Conservation (phyloP, 2,329 filamentous ascomycete species). For the Neonectria ditissima region DNA sequence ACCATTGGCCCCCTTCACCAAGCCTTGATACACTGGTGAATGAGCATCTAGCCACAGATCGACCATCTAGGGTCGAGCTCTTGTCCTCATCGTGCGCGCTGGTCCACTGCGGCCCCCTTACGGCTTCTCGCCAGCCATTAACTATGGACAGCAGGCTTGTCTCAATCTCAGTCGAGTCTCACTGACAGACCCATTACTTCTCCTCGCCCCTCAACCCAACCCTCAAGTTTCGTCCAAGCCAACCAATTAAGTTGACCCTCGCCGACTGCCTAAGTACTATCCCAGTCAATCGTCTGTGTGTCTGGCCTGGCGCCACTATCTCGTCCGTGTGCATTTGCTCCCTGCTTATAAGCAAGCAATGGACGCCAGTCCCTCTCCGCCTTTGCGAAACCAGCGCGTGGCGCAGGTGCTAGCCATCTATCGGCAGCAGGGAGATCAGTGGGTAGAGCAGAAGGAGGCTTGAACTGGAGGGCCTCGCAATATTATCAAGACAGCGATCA, state of each 20-base stretch:
- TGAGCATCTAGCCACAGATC: background rate
- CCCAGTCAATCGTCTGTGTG: conserved; percentile 18
- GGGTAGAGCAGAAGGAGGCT: conserved; percentile 5
- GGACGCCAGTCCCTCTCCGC: conserved; percentile 11
- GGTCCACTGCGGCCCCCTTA: conserved; percentile 27
- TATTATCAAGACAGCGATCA: background rate
- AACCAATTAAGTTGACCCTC: conserved; percentile 3
- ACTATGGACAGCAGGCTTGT: conserved; percentile 19
- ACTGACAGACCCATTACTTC: background rate
- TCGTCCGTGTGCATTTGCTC: conserved; percentile 11
- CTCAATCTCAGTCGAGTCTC: conserved; percentile 20
- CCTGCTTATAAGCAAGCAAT: conserved; percentile 12
- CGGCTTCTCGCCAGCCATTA: conserved; percentile 33
- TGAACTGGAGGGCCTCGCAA: background rate
- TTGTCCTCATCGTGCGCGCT: background rate
- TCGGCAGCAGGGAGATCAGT: conserved; percentile 1
- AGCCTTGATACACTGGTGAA: background rate
- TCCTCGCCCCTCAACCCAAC: background rate
- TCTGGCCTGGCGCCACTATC: conserved; percentile 15
- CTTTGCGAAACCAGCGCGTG: conserved; percentile 11
- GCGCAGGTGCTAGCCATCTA: conserved; percentile 1
- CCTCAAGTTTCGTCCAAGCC: conserved; percentile 8
- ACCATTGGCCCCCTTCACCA: background rate
- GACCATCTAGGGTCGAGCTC: background rate
- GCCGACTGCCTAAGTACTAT: conserved; percentile 9